Base-by-base conservation (phyloP, 495 filamentous ascomycete genomes). In the Articulospora tetracladia region DNA sequence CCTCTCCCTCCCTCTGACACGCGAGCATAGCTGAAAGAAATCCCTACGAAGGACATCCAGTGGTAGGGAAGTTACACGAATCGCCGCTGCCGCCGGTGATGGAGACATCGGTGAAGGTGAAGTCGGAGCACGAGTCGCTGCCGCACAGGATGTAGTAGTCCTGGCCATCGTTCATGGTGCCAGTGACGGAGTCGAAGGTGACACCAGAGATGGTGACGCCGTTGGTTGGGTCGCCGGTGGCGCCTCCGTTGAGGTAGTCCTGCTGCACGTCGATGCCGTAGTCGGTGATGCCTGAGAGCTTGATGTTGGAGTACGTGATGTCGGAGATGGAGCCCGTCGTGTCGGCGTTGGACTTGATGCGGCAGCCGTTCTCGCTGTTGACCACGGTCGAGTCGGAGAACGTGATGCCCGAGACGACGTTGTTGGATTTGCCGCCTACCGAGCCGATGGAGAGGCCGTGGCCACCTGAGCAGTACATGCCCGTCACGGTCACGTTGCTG, bases 371-470 rank as follows among this genome's bases (percentile, higher is more conserved):
- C 54, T 77, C 61, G 3, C 77, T 81, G 72, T 86, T 73, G 30
- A 66, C 60, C 41, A 87, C 68, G 13, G 68, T 79, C 7, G 76
- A 81, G 71, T 77, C 66, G 24, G 73, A 66, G 66, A 88, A 79
- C 34, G 73, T 76, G 25, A 88, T 81, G 62, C 75, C 77, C 23
- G 70, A 60, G 60, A 87, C 85, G 25, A 66, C 79, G 75, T 88
- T 89, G 70, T 85, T 70, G 34, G 57, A 65, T n/a, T 83, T 80
- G 8, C 81, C 81, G 44, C 86, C 85, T n/a, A 89, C 80, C 12
- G 81, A 85, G 19, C 86, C 86, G 61, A 89, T 87, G 58, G 79
- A 83, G n/a, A 88, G 69, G 15, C 85, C 84, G 69, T 87, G 83
- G n/a, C 83, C 83, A 7, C 83, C 83, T 39, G 73, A 77, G 72